Conservation (phyloP, 345 rosid genomes). For the Pelargonium nanum region DNA sequence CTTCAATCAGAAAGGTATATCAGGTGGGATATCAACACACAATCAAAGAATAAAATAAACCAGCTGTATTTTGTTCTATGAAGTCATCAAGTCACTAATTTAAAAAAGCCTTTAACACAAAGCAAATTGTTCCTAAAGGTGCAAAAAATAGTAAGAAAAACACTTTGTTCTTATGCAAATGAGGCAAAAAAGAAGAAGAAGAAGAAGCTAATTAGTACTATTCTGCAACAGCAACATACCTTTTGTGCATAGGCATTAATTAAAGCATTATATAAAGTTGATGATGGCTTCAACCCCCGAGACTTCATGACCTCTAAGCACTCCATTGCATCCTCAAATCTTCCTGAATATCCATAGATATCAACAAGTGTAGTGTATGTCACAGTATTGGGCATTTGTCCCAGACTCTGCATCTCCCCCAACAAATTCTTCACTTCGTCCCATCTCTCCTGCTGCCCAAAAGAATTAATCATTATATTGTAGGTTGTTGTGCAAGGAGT, state of each 20-base stretch:
- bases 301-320: conserved; percentile 86
- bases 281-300: conserved; percentile 61
- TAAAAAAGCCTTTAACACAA: not conserved
- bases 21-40: not conserved
- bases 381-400: conserved; percentile 55
- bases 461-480: conserved; percentile 82
- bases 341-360: conserved; percentile 80
- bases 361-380: conserved; percentile 86
- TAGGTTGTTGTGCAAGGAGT: conserved; percentile 73
- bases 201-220: not conserved
- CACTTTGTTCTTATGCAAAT: too few species aligned
- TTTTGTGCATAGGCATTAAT: conserved; percentile 94
- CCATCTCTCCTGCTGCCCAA: conserved; percentile 79
- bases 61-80: not conserved
- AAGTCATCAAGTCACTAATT: not conserved
- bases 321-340: conserved; percentile 73
- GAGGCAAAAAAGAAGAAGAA: not conserved
- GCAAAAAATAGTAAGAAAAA: too few species aligned
- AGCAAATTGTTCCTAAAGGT: too few species aligned
- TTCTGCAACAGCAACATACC: conserved; percentile 32
- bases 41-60: too few species aligned
- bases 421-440: conserved; percentile 61
- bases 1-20: not conserved
- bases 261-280: conserved; percentile 89
- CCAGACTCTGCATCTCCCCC: conserved; percentile 55